Conservation (phyloP, 1,284 basidiomycete genomes). For the Ustanciosporium gigantosporum region DNA sequence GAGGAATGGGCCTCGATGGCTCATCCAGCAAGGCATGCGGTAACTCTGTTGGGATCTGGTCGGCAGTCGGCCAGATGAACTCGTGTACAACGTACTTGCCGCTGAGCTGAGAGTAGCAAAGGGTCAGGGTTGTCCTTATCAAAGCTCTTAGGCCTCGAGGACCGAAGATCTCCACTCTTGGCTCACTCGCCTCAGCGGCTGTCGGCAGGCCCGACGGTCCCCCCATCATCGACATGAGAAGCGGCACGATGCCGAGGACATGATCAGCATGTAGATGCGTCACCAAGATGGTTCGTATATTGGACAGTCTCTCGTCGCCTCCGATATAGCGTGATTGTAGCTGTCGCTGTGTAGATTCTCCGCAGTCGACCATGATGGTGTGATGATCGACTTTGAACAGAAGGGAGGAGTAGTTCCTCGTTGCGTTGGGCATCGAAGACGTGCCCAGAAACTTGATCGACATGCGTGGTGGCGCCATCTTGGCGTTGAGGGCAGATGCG, state of each 20-base stretch:
- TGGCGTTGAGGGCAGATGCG: no score
- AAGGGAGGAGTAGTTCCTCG: conserved; percentile 56
- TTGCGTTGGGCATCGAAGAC: conserved; percentile 50
- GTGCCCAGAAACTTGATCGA: conserved; percentile 57
- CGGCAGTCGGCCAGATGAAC: conserved; percentile 45
- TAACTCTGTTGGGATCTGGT: conserved; percentile 1
- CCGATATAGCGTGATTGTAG: conserved; percentile 40
- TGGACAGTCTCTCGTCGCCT: conserved; percentile 46
- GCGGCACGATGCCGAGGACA: conserved; percentile 52
- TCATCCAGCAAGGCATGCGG: conserved; percentile 18
- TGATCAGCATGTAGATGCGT: conserved; percentile 58
- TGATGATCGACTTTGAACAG: conserved; percentile 51
- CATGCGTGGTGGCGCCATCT: conserved; percentile 42
- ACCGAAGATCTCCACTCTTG: conserved; percentile 51
- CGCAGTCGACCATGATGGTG: conserved; percentile 57
- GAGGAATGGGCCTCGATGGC: conserved; percentile 26
- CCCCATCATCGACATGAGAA: conserved; percentile 58
- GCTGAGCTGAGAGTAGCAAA: conserved; percentile 52
- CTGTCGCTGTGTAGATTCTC: conserved; percentile 58
- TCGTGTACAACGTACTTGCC: conserved; percentile 57
- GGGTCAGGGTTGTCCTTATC: conserved; percentile 49
- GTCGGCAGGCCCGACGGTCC: conserved; percentile 31
- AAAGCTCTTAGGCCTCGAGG: conserved; percentile 54
- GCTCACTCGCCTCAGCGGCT: conserved; percentile 6
- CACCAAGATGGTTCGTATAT: conserved; percentile 54